Evolutionary conservation across 2,329 filamentous ascomycete species (phyloP).

Genomic region (Colletotrichum sp.): DNA sequence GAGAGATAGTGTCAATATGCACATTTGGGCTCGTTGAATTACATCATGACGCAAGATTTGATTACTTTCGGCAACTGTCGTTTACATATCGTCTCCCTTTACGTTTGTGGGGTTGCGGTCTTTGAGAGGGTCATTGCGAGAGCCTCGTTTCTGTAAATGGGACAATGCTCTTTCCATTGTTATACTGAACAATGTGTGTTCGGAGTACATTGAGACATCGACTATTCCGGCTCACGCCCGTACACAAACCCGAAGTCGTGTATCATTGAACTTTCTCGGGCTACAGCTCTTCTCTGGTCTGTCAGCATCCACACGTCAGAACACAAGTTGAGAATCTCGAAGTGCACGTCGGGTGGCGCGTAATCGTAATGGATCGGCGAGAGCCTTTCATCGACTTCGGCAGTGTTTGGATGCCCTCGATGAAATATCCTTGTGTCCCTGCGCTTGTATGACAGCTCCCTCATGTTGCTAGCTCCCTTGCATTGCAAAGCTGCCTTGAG

Average conservation of each 20-base stretch:
- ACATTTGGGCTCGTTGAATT: neutral
- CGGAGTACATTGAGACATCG: too few relatives aligned
- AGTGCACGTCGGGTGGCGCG: neutral
- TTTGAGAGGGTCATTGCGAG: neutral
- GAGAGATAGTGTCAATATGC: neutral
- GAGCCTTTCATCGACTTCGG: neutral
- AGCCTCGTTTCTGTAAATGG: neutral
- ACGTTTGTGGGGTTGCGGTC: neutral
- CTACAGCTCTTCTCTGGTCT: too few relatives aligned
- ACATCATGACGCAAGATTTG: neutral
- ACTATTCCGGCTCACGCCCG: too few relatives aligned
- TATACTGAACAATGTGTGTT: too few relatives aligned
- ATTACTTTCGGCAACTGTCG: neutral
- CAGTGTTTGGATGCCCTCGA: neutral
- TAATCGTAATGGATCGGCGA: neutral
- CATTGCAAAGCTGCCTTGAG: neutral
- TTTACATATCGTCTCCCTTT: neutral
- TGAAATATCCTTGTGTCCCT: neutral
- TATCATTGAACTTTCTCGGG: too few relatives aligned
- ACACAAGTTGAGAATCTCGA: neutral
- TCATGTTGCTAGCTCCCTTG: neutral
- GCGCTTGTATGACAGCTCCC: neutral
- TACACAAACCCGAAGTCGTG: too few relatives aligned
- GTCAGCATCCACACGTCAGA: too few relatives aligned
- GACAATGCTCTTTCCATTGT: too few relatives aligned